A percentile compares a stretch with the other conserved stretches of the same genome.
These are phyloP conservation scores for Mycena amicta DNA, from an alignment of 768 basidiomycete species.

Conservation along the genomic window DNA sequence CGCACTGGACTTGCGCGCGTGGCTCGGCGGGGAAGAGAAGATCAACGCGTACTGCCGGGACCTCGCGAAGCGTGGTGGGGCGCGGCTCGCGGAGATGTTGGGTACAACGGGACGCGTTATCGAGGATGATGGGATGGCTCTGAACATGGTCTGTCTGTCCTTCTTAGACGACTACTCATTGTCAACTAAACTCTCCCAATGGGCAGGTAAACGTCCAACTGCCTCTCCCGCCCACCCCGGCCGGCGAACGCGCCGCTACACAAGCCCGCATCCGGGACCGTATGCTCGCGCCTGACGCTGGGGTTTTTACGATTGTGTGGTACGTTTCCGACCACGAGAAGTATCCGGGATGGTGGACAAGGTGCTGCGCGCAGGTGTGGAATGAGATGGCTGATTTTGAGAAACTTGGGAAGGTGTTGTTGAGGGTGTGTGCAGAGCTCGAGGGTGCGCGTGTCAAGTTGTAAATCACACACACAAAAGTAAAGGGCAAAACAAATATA, in stretches of 20 bases:
- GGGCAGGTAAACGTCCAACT: background rate
- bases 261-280: background rate
- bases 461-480: no score
- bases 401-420: constrained; percentile 39
- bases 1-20: constrained; percentile 76
- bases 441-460: no score
- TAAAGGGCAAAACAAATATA: no score
- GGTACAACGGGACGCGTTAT: constrained; percentile 51
- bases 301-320: background rate
- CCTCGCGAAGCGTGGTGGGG: constrained; percentile 71
- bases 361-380: constrained; percentile 51
- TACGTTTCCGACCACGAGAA: background rate
- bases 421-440: constrained; percentile 38
- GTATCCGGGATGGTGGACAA: constrained; percentile 44
- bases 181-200: no score
- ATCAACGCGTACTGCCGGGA: constrained; percentile 76
- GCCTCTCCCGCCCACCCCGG: background rate
- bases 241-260: background rate
- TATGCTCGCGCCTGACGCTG: background rate
- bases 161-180: no score
- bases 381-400: constrained; percentile 46
- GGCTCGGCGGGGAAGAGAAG: constrained; percentile 78
- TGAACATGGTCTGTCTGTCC: constrained; percentile 82
- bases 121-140: constrained; percentile 44
- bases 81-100: constrained; percentile 60